phyloP scores from a whole-genome alignment of 2,329 filamentous ascomycete species.

The Ilyonectria sp. region DNA sequence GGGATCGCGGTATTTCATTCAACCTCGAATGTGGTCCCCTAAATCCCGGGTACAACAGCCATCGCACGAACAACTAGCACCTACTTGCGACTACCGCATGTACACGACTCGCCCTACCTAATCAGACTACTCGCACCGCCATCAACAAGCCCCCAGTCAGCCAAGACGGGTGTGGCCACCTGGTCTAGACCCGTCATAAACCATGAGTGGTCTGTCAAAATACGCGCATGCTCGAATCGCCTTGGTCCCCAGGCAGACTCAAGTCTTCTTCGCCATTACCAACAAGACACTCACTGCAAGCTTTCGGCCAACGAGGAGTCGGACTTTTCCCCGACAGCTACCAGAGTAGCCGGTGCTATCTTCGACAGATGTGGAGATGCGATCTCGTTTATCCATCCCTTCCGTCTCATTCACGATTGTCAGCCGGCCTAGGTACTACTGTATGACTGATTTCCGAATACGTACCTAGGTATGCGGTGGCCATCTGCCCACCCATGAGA shows the following conservation, averaged over 20 bases:
- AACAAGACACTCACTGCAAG: neutral
- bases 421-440: neutral
- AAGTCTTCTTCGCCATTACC: neutral
- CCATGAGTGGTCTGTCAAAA: neutral
- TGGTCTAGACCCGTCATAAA: constrained; percentile 20
- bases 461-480: neutral
- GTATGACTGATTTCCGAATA: neutral
- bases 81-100: neutral
- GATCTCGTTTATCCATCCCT: neutral
- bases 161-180: constrained; percentile 20
- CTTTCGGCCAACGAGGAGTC: neutral
- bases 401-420: neutral
- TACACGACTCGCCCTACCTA: constrained; percentile 8
- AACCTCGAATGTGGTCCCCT: neutral
- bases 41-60: neutral
- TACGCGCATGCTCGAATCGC: neutral
- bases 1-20: neutral
- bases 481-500: constrained; percentile 1
- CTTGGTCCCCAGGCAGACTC: neutral
- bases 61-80: constrained; percentile 2
- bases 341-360: neutral
- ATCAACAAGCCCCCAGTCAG: constrained; percentile 10
- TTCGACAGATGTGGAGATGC: constrained; percentile 1
- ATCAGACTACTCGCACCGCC: constrained; percentile 13
- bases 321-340: neutral